A percentile compares a stretch with the other conserved stretches of the same genome.
Evolutionary conservation across 2,329 filamentous ascomycete genomes (phyloP).

Genomic region (Aspergillus sp.): DNA sequence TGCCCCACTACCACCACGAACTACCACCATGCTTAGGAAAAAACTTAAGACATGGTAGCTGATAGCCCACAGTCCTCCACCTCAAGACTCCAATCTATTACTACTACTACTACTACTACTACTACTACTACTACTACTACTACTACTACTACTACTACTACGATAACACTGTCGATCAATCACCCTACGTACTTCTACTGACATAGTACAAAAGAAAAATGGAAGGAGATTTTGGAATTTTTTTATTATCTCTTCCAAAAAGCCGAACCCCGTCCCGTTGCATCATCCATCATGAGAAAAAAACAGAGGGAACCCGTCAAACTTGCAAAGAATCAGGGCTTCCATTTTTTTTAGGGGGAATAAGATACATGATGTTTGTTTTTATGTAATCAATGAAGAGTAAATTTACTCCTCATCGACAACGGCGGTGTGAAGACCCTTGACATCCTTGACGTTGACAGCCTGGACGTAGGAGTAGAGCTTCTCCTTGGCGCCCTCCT

Average conservation of each 20-base stretch:
- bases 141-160: too few relatives aligned
- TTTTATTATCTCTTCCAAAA: constrained; percentile 1
- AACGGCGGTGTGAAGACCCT: constrained; percentile 91
- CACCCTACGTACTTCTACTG: too few relatives aligned
- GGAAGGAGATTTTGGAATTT: constrained; percentile 4
- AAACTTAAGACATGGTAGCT: too few relatives aligned
- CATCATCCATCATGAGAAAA: background rate
- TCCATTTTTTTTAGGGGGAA: background rate
- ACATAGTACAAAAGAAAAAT: too few relatives aligned
- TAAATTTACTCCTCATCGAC: constrained; percentile 66
- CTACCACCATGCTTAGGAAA: too few relatives aligned
- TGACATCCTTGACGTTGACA: constrained; percentile 98
- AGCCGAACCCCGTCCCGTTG: too few relatives aligned
- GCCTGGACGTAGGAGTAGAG: constrained; percentile 99
- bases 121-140: too few relatives aligned
- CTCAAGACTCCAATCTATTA: too few relatives aligned
- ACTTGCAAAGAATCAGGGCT: background rate
- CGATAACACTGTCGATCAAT: too few relatives aligned
- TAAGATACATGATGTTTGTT: background rate
- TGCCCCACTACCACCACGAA: too few relatives aligned
- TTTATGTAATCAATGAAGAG: constrained; percentile 8
- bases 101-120: too few relatives aligned
- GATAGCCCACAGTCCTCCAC: too few relatives aligned
- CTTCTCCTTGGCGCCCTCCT: constrained; percentile 99
- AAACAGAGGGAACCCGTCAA: background rate